These are phyloP conservation scores for Globisporangium uncinulatum DNA, from an alignment of 352 stramenopile genomes.

Conservation along the genomic window DNA sequence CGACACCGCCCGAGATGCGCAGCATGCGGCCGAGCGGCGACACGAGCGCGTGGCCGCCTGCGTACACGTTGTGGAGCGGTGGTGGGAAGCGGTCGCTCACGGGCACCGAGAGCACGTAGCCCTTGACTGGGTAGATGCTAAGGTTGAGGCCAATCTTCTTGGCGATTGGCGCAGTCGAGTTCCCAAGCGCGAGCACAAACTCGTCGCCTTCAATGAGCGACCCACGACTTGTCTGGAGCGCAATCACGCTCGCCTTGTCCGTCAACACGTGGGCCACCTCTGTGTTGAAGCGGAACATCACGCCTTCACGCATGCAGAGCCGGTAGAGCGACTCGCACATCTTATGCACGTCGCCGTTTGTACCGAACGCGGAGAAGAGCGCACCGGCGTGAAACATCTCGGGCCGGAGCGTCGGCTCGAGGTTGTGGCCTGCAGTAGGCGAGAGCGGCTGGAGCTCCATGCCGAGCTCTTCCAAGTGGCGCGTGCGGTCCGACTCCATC, in stretches of 20 bases:
- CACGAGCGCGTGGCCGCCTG: slow-evolving; percentile 66
- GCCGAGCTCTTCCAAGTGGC: slow-evolving; percentile 64
- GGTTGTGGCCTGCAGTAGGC: slow-evolving; percentile 42
- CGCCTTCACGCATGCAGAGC: slow-evolving; percentile 72
- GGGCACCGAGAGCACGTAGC: slow-evolving; percentile 81
- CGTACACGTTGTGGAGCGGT: slow-evolving; percentile 80
- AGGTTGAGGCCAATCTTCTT: slow-evolving; percentile 66
- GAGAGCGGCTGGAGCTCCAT: slow-evolving; percentile 74
- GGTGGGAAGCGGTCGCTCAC: slow-evolving; percentile 56
- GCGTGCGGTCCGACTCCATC: slow-evolving; percentile 63
- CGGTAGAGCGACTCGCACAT: slow-evolving; percentile 80
- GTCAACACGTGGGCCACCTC: slow-evolving; percentile 77
- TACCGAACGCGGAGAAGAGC: slow-evolving; percentile 75
- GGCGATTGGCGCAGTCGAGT: slow-evolving; percentile 63
- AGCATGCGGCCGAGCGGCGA: slow-evolving; percentile 66
- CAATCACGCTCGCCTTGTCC: slow-evolving; percentile 71
- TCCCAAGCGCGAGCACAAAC: slow-evolving; percentile 80
- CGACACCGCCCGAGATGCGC: slow-evolving; percentile 74
- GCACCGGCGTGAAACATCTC: slow-evolving; percentile 62
- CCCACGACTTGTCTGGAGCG: slow-evolving; percentile 71
- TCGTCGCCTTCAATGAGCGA: slow-evolving; percentile 84
- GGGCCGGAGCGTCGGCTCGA: slow-evolving; percentile 55
- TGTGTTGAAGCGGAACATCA: slow-evolving; percentile 88
- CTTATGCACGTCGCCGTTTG: slow-evolving; percentile 86
- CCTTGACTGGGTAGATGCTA: slow-evolving; percentile 81